Percentiles rank a stretch among this genome's conserved stretches.
phyloP scores from a whole-genome alignment of 2,329 filamentous ascomycete genomes.

The Rutstroemia sp. region DNA sequence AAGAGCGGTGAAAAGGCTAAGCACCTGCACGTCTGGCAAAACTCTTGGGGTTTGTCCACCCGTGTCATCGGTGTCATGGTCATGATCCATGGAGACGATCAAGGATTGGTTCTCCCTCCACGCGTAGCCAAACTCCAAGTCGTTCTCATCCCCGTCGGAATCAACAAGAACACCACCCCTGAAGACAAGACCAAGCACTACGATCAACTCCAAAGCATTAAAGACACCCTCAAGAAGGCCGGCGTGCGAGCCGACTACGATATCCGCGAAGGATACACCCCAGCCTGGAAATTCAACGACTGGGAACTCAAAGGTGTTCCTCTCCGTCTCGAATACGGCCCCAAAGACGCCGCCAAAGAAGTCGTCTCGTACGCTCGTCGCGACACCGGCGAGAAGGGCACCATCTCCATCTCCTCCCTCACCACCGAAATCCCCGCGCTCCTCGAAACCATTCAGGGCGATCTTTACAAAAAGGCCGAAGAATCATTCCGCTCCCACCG shows the following conservation, averaged over 20 bases:
- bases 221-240: conserved; percentile 59
- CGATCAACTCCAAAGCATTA: conserved; percentile 66
- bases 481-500: conserved; percentile 73
- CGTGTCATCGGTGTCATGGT: conserved; percentile 98
- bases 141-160: conserved; percentile 84
- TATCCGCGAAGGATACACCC: conserved; percentile 80
- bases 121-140: conserved; percentile 81
- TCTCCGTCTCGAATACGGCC: conserved; percentile 88
- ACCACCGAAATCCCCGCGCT: conserved; percentile 67
- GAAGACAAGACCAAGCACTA: conserved; percentile 73
- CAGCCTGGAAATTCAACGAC: conserved; percentile 98
- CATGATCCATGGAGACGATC: conserved; percentile 95
- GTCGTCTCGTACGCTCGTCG: conserved; percentile 82
- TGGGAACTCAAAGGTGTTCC: conserved; percentile 97
- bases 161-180: conserved; percentile 78
- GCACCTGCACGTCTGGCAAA: conserved; percentile 90
- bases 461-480: conserved; percentile 70
- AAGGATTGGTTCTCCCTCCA: conserved; percentile 88
- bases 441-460: conserved; percentile 82
- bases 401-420: conserved; percentile 69
- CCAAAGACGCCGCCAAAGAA: conserved; percentile 82
- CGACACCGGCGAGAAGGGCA: conserved; percentile 77
- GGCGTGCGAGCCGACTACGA: conserved; percentile 77
- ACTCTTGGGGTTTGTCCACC: conserved; percentile 97
- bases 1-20: conserved; percentile 67